These are phyloP conservation scores for Globisporangium recalcitrans DNA, from an alignment of 352 stramenopile genomes.

Conservation along the genomic window DNA sequence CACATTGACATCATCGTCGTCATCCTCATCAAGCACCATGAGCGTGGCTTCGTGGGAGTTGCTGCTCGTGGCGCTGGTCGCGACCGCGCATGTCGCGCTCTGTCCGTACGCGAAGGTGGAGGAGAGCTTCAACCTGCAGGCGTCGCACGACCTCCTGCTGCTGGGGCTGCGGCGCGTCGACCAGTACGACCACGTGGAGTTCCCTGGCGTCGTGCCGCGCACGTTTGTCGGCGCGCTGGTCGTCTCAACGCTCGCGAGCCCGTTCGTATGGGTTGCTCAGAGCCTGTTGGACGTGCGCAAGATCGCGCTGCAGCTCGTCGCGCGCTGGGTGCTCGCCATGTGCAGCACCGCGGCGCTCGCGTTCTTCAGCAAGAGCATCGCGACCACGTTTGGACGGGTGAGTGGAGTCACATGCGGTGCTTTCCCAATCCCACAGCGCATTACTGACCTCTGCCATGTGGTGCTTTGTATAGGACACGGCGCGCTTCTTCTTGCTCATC, in stretches of 20 bases:
- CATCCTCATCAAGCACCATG: too few relatives aligned
- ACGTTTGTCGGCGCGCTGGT: conserved; percentile 93
- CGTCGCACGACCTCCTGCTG: conserved; percentile 94
- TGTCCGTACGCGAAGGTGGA: conserved; percentile 91
- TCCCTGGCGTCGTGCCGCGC: conserved; percentile 96
- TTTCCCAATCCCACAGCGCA: too few relatives aligned
- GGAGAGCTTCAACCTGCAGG: conserved; percentile 98
- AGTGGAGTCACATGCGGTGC: too few relatives aligned
- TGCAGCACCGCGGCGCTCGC: conserved; percentile 49
- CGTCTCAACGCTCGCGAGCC: conserved; percentile 42
- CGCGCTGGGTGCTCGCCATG: conserved; percentile 57
- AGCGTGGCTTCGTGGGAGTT: neutral
- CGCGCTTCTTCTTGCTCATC: conserved; percentile 82
- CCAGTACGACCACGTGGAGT: conserved; percentile 95
- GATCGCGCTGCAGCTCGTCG: conserved; percentile 50
- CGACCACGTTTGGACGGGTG: conserved; percentile 46
- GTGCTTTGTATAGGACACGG: conserved; percentile 26
- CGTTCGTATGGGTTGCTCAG: conserved; percentile 31
- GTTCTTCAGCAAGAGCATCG: conserved; percentile 60
- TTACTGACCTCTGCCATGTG: neutral
- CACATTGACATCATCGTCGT: neutral
- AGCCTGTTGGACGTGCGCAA: conserved; percentile 28
- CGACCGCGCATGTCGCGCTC: conserved; percentile 41
- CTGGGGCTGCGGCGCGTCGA: conserved; percentile 41
- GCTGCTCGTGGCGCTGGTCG: conserved; percentile 19